These are phyloP conservation scores for Solanum chacoense DNA, from an alignment of 305 asterid species.

Conservation along the genomic window DNA sequence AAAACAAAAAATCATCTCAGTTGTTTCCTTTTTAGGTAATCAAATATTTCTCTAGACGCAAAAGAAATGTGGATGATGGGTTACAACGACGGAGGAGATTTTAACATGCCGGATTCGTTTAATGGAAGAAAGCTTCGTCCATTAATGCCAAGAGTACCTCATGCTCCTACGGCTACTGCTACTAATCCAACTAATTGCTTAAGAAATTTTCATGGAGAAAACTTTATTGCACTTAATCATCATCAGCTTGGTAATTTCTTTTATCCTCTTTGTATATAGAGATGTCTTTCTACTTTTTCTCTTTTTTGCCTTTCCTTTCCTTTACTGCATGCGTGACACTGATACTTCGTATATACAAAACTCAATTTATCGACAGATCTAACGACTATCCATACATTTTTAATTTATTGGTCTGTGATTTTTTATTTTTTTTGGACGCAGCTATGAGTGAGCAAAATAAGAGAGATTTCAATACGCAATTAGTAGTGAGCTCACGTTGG, in stretches of 20 bases:
- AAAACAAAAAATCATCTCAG: background rate
- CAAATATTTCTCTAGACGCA: background rate
- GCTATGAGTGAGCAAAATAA: conserved; percentile 55
- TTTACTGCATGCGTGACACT: conserved; percentile 1
- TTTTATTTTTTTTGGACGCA: background rate
- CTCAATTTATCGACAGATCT: background rate
- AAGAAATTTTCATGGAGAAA: conserved; percentile 25
- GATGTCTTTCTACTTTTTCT: background rate
- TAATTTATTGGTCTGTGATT: background rate
- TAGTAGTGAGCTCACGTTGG: conserved; percentile 91
- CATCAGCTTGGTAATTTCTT: conserved; percentile 31
- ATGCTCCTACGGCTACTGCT: conserved; percentile 5
- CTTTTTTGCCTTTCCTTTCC: background rate
- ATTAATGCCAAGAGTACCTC: conserved; percentile 44
- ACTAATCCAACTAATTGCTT: conserved; percentile 24
- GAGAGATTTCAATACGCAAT: conserved; percentile 49
- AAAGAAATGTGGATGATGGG: conserved; percentile 87
- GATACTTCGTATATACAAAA: background rate
- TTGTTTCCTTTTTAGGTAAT: background rate
- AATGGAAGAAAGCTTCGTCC: conserved; percentile 48
- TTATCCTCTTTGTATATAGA: background rate
- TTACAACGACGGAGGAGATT: conserved; percentile 52
- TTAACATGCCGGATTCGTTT: conserved; percentile 45
- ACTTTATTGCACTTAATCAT: conserved; percentile 45
- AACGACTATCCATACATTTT: background rate